These are phyloP conservation scores for Vitis hybrid DNA, from an alignment of 177 flowering plant species.

Conservation along the genomic window DNA sequence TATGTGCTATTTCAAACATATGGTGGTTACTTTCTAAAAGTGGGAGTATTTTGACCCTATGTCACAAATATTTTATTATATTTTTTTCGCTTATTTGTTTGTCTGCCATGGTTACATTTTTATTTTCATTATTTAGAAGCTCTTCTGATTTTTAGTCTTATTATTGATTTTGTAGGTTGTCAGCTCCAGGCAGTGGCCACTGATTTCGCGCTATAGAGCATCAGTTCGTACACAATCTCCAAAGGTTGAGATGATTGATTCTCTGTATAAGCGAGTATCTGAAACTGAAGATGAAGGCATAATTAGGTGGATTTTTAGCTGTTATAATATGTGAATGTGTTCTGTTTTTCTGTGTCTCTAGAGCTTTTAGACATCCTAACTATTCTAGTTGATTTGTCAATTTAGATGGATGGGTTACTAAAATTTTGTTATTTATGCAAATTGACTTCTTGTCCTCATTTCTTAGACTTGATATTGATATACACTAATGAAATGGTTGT, in stretches of 20 bases:
- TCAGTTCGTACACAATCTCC: slow-evolving; percentile 73
- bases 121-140: too few species aligned
- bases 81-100: neutral
- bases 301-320: slow-evolving; percentile 36
- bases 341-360: neutral
- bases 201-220: slow-evolving; percentile 69
- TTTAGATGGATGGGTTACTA: too few species aligned
- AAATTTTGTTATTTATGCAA: neutral
- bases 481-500: too few species aligned
- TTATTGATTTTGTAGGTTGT: slow-evolving; percentile 47
- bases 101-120: neutral
- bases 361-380: neutral
- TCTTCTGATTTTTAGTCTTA: too few species aligned
- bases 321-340: neutral
- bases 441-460: neutral
- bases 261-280: slow-evolving; percentile 49
- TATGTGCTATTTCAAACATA: neutral
- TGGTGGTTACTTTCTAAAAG: too few species aligned
- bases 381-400: too few species aligned
- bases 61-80: too few species aligned
- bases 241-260: slow-evolving; percentile 70
- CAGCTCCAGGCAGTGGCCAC: slow-evolving; percentile 72
- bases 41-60: too few species aligned
- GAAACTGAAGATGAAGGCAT: slow-evolving; percentile 66
- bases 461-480: neutral